Evolutionary conservation across 2,329 filamentous ascomycete genomes (phyloP).

Genomic region (Penicillium sp.): DNA sequence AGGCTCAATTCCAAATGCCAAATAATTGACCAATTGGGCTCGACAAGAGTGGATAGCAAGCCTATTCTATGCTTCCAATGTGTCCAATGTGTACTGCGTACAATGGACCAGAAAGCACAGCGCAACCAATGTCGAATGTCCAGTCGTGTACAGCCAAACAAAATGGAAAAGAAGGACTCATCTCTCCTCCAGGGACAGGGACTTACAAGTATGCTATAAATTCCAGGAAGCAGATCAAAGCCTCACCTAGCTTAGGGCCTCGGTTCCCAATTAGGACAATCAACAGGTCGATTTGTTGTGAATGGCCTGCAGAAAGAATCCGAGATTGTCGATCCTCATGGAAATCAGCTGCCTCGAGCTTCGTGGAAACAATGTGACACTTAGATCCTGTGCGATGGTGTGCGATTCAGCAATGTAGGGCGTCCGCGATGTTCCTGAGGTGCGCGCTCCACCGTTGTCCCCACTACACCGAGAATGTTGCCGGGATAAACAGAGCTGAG

Average conservation of each 20-base stretch:
- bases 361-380: neutral
- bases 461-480: conserved; percentile 17
- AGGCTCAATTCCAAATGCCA: neutral
- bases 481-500: neutral
- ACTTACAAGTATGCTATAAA: conserved; percentile 19
- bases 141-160: conserved; percentile 1
- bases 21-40: neutral
- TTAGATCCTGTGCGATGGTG: conserved; percentile 2
- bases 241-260: conserved; percentile 1
- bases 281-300: conserved; percentile 15
- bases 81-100: conserved; percentile 4
- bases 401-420: conserved; percentile 22
- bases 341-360: conserved; percentile 2
- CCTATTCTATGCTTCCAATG: conserved; percentile 6
- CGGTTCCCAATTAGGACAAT: conserved; percentile 5
- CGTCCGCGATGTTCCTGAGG: conserved; percentile 1
- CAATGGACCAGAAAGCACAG: conserved; percentile 7
- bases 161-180: neutral
- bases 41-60: neutral
- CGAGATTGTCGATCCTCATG: conserved; percentile 15
- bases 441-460: conserved; percentile 4
- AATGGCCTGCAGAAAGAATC: conserved; percentile 14
- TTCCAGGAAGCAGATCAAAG: conserved; percentile 5
- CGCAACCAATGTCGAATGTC: conserved; percentile 1
- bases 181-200: neutral